A percentile compares a stretch with the other conserved stretches of the same genome.
These are phyloP conservation scores for Talaromyces sp. DNA, from an alignment of 2,329 filamentous ascomycete species.

Conservation along the genomic window DNA sequence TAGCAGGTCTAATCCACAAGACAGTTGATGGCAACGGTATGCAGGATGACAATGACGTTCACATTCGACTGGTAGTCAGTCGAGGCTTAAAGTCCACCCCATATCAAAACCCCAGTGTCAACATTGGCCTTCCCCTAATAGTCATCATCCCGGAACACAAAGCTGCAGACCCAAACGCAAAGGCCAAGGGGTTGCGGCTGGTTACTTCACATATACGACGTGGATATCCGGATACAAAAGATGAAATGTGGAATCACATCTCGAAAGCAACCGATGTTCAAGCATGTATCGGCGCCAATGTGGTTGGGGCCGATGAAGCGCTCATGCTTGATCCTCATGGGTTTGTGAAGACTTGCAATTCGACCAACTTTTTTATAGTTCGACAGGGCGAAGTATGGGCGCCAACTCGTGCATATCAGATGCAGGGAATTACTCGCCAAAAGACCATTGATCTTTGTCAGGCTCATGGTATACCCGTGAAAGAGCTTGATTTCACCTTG, in stretches of 20 bases:
- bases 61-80: slow-evolving; percentile 1
- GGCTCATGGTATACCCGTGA: background rate
- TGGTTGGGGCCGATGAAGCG: slow-evolving; percentile 5
- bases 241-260: slow-evolving; percentile 6
- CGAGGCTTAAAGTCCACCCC: slow-evolving; percentile 1
- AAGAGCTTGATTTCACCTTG: slow-evolving; percentile 6
- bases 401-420: background rate
- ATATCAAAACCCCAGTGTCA: background rate
- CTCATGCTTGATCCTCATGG: slow-evolving; percentile 5
- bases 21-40: slow-evolving; percentile 1
- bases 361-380: background rate
- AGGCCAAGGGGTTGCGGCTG: background rate
- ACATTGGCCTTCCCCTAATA: background rate
- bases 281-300: slow-evolving; percentile 4
- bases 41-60: slow-evolving; percentile 3
- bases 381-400: slow-evolving; percentile 2
- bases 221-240: slow-evolving; percentile 4
- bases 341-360: slow-evolving; percentile 4
- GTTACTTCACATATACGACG: slow-evolving; percentile 1
- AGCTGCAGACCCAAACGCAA: slow-evolving; percentile 1
- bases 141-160: slow-evolving; percentile 5
- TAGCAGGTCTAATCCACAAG: background rate
- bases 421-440: slow-evolving; percentile 1
- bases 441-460: slow-evolving; percentile 1
- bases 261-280: slow-evolving; percentile 1